These are phyloP conservation scores for Phylloporus rhodoxanthus DNA, from an alignment of 768 basidiomycete species.

Conservation along the genomic window DNA sequence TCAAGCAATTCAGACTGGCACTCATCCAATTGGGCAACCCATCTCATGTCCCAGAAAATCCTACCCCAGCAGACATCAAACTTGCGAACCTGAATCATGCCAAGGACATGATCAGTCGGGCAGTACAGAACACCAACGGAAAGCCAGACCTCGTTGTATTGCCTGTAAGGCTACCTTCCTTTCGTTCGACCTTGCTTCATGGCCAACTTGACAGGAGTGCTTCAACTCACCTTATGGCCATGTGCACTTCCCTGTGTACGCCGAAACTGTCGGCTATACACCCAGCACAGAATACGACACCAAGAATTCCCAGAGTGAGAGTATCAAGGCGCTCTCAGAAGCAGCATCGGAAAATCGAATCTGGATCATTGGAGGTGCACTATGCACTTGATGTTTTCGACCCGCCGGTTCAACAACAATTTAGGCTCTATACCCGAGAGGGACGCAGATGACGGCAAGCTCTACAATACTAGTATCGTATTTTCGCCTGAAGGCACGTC, in stretches of 20 bases:
- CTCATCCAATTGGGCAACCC: slow-evolving; percentile 84
- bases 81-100: slow-evolving; percentile 78
- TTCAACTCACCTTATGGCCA: slow-evolving; percentile 86
- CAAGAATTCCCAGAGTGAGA: slow-evolving; percentile 56
- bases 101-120: slow-evolving; percentile 69
- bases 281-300: slow-evolving; percentile 56
- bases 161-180: slow-evolving; percentile 47
- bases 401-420: background rate
- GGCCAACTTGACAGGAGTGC: slow-evolving; percentile 53
- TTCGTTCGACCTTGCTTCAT: background rate
- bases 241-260: slow-evolving; percentile 73
- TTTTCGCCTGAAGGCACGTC: slow-evolving; percentile 70
- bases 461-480: slow-evolving; percentile 93
- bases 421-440: slow-evolving; percentile 91
- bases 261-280: slow-evolving; percentile 67
- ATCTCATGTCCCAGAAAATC: slow-evolving; percentile 33
- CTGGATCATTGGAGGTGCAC: slow-evolving; percentile 90
- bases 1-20: slow-evolving; percentile 79
- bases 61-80: slow-evolving; percentile 44
- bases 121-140: slow-evolving; percentile 37
- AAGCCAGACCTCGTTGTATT: slow-evolving; percentile 81
- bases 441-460: slow-evolving; percentile 51
- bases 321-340: slow-evolving; percentile 73
- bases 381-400: background rate
- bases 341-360: slow-evolving; percentile 70